Evolutionary conservation across 2,329 filamentous ascomycete species (phyloP).

Genomic region (Pseudogymnoascus sp.): DNA sequence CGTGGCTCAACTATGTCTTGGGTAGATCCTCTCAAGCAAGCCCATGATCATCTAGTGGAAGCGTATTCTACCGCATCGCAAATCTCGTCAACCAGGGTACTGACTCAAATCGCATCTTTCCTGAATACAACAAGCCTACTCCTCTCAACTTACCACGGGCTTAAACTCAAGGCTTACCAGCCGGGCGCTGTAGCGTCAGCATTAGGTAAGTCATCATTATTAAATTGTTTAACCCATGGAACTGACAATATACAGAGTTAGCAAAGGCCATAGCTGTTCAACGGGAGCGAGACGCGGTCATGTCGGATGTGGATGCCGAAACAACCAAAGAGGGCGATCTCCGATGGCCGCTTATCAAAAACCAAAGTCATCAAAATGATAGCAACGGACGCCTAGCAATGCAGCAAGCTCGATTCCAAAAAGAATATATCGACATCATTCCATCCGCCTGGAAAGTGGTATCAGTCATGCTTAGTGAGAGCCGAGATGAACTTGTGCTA

Average conservation of each 20-base stretch:
- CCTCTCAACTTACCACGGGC: constrained; percentile 36
- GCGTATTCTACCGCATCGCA: constrained; percentile 43
- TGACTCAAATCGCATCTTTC: constrained; percentile 55
- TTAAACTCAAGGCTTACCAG: constrained; percentile 31
- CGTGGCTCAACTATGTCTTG: constrained; percentile 31
- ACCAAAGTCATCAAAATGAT: constrained; percentile 24
- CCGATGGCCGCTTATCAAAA: constrained; percentile 35
- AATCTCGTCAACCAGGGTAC: constrained; percentile 46
- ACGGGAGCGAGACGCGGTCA: constrained; percentile 52
- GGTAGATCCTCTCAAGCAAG: constrained; percentile 52
- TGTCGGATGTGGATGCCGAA: constrained; percentile 17
- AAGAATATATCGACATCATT: constrained; percentile 76
- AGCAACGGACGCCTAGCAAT: constrained; percentile 32
- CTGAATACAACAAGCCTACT: constrained; percentile 59
- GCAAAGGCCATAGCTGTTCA: constrained; percentile 61
- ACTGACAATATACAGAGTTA: constrained; percentile 40
- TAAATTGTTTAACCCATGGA: background rate
- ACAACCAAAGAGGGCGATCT: constrained; percentile 23
- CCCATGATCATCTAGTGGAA: constrained; percentile 57
- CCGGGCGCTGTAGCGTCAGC: constrained; percentile 54
- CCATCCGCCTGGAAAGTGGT: constrained; percentile 77
- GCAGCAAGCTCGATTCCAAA: constrained; percentile 55
- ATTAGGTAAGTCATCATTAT: constrained; percentile 29
- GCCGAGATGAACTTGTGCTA: constrained; percentile 75
- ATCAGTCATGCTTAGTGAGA: constrained; percentile 76